phyloP scores from a whole-genome alignment of 2,329 filamentous ascomycete species.

The Rutstroemia sp. region DNA sequence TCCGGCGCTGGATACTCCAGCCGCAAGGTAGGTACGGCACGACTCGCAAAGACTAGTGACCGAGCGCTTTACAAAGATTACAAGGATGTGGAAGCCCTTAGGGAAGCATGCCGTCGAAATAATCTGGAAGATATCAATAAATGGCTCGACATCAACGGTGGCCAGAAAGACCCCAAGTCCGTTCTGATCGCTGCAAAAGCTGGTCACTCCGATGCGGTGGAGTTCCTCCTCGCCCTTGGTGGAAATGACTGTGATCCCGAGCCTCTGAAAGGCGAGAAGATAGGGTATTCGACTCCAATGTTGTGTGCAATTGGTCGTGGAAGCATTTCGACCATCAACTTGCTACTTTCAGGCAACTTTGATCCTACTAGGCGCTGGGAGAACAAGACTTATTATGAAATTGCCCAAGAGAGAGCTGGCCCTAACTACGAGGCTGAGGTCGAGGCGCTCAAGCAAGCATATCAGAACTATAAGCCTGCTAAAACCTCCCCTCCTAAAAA shows the following conservation, averaged over 20 bases:
- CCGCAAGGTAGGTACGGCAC: slow-evolving; percentile 39
- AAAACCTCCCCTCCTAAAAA: slow-evolving; percentile 39
- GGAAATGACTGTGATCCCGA: slow-evolving; percentile 60
- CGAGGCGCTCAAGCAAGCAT: slow-evolving; percentile 69
- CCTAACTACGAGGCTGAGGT: slow-evolving; percentile 88
- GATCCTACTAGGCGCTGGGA: slow-evolving; percentile 71
- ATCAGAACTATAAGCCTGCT: slow-evolving; percentile 52
- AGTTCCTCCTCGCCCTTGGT: slow-evolving; percentile 39
- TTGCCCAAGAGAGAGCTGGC: slow-evolving; percentile 62
- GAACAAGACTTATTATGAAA: slow-evolving; percentile 78
- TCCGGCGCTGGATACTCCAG: slow-evolving; percentile 26
- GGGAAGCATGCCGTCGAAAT: slow-evolving; percentile 51
- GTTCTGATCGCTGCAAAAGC: slow-evolving; percentile 88
- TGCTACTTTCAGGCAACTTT: slow-evolving; percentile 75
- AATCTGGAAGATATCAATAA: slow-evolving; percentile 55
- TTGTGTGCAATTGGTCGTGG: slow-evolving; percentile 86
- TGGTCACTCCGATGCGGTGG: slow-evolving; percentile 59
- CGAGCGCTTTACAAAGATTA: slow-evolving; percentile 52
- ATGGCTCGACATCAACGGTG: slow-evolving; percentile 45
- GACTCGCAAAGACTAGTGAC: slow-evolving; percentile 58
- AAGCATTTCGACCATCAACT: slow-evolving; percentile 75
- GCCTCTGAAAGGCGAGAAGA: slow-evolving; percentile 46
- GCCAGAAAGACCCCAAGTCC: slow-evolving; percentile 68
- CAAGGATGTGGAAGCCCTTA: slow-evolving; percentile 29
- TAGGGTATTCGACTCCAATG: slow-evolving; percentile 83